Evolutionary conservation across 306 rosid genomes (phyloP), one percentile per base, ranked within the genome.

Genomic region (Coriaria nepalensis): DNA sequence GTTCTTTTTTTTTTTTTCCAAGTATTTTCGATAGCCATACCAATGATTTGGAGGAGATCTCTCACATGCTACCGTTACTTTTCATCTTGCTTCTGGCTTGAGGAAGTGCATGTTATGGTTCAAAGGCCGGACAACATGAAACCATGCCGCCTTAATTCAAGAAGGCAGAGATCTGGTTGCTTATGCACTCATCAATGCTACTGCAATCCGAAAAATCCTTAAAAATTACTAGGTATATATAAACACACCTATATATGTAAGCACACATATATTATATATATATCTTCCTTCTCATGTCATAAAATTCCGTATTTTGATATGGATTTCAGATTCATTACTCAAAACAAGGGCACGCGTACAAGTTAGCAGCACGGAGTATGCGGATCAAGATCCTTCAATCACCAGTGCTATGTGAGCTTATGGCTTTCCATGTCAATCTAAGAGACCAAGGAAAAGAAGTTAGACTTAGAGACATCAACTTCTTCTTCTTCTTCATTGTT

Each of bases 321-420:
- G 41, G 41, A 47, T 20, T 20, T 20, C 79, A 90, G 98, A 65
- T 90, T 67, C 98, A 90, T 73, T 75, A 58, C 70, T 90, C 98
- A 8, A 90, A 73, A 68, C 95, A 90, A 79, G 98, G 98, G 33
- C 94, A 85, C 45, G 55, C 88, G 11, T 90, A 85, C 54, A 90
- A 73, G 79, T 90, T 94, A 33, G 79, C 75, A 49, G 75, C 78
- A 2, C 98, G 79, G 59, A 79, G 87, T 33, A 77, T 67, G 83
- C 98, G 75, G 55, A 70, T 77, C 59, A 95, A 80, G 54, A 82
- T 90, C 58, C 98, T 90, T 57, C 98, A 82, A 57, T 85, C 96
- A 63, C 98, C 98, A 5, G 81, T 94, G 98, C 77, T 90, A 13
- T 90, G 79, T 51, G 95, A 90, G 62, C 92, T 90, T 20, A 82